These are phyloP conservation scores for Annulohypoxylon moriforme DNA, from an alignment of 495 filamentous ascomycete species.

Conservation along the genomic window DNA sequence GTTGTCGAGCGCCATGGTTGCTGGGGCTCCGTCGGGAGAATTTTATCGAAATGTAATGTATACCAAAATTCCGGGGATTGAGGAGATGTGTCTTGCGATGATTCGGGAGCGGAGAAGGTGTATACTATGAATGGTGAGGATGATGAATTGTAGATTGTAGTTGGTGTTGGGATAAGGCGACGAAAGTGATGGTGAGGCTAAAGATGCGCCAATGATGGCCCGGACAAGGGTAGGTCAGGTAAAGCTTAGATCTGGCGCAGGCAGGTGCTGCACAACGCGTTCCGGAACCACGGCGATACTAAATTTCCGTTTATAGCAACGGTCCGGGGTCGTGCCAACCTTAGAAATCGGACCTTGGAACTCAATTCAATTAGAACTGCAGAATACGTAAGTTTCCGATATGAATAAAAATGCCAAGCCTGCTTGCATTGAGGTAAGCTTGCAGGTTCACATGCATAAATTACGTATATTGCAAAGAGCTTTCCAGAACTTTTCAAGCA, in stretches of 20 bases:
- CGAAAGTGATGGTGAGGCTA: slow-evolving; percentile 31
- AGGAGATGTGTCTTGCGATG: not conserved
- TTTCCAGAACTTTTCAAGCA: slow-evolving; percentile 31
- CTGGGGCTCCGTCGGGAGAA: slow-evolving; percentile 47
- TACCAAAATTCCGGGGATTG: not conserved
- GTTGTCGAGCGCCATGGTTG: slow-evolving; percentile 95
- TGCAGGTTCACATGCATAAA: slow-evolving; percentile 26
- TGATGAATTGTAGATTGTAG: slow-evolving; percentile 12
- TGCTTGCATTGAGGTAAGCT: slow-evolving; percentile 19
- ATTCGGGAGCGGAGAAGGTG: not conserved
- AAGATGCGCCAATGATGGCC: slow-evolving; percentile 38
- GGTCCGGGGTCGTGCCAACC: not conserved
- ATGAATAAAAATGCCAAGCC: slow-evolving; percentile 17
- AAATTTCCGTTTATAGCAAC: slow-evolving; percentile 21
- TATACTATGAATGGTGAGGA: slow-evolving; percentile 7
- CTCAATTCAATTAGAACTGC: not conserved
- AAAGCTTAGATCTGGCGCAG: slow-evolving; percentile 26
- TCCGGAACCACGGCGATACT: slow-evolving; percentile 34
- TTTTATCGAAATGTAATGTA: slow-evolving; percentile 6
- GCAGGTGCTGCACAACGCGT: slow-evolving; percentile 42
- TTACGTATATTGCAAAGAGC: slow-evolving; percentile 39
- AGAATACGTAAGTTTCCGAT: not conserved
- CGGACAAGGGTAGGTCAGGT: slow-evolving; percentile 22
- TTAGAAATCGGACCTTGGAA: not conserved
- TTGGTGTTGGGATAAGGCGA: slow-evolving; percentile 18